These are phyloP conservation scores for Colletotrichum viniferum DNA, from an alignment of 2,329 filamentous ascomycete species.

Conservation along the genomic window DNA sequence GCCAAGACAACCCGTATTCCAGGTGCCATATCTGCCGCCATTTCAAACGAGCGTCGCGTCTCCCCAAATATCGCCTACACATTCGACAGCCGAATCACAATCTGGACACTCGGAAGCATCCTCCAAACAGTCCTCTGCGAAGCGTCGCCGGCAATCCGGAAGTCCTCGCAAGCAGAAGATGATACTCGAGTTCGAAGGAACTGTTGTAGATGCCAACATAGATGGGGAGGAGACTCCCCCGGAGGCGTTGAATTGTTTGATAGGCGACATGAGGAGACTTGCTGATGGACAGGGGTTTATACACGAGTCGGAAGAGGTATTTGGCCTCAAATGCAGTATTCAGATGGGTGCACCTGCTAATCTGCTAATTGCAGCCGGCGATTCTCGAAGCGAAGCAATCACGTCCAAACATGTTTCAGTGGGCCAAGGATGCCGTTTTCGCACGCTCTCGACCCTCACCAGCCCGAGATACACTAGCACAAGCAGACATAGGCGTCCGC, in stretches of 20 bases:
- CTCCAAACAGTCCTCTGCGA: background rate
- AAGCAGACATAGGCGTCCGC: background rate
- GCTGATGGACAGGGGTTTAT: background rate
- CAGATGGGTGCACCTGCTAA: background rate
- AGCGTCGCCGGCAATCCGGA: background rate
- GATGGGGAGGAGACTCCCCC: background rate
- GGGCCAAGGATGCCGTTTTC: background rate
- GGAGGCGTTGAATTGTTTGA: background rate
- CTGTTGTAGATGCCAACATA: background rate
- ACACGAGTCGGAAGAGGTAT: background rate
- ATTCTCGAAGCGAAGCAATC: background rate
- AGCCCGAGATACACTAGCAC: background rate
- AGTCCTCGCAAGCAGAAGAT: background rate
- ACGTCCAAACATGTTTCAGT: background rate
- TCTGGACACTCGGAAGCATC: background rate
- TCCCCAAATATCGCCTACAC: background rate
- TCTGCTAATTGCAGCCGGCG: background rate
- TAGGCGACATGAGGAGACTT: background rate
- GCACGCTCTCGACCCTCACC: background rate
- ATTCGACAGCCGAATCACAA: background rate
- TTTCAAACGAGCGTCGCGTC: background rate
- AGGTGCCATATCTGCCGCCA: background rate
- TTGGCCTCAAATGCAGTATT: background rate
- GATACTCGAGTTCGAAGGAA: background rate
- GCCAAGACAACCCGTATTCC: background rate